Conservation (phyloP, 495 filamentous ascomycete species). For the Chaetomium fimeti region DNA sequence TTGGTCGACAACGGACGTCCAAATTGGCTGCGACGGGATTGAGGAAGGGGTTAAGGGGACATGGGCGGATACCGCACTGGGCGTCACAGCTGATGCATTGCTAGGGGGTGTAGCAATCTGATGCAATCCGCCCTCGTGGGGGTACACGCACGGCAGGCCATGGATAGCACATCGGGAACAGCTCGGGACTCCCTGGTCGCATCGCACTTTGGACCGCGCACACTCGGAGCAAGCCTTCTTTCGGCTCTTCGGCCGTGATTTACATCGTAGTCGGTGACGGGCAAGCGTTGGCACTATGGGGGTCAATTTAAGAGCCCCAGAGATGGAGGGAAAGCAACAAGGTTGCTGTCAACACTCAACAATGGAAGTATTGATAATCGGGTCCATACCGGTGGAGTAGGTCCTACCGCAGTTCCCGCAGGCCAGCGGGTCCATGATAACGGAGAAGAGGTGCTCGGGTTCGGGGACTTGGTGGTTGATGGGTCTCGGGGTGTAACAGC, state of each 20-base stretch:
- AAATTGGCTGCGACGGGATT: background rate
- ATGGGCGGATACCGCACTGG: background rate
- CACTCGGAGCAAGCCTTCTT: conserved; percentile 11
- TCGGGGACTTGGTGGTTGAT: background rate
- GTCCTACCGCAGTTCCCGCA: background rate
- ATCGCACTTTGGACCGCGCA: conserved; percentile 13
- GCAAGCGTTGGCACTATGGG: background rate
- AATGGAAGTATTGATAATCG: too few species aligned
- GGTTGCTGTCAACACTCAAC: too few species aligned
- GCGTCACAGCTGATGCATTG: background rate
- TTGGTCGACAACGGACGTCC: background rate
- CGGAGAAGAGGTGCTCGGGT: too few species aligned
- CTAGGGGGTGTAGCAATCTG: background rate
- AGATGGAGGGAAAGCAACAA: too few species aligned
- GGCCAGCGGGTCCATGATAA: background rate
- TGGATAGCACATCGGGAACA: conserved; percentile 10
- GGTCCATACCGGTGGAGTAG: conserved; percentile 1
- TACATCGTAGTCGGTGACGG: conserved; percentile 6
- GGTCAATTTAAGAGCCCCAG: background rate
- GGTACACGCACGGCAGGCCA: background rate
- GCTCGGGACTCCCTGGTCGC: background rate
- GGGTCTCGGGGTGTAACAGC: background rate
- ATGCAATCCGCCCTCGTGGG: background rate
- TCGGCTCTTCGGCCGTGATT: background rate
- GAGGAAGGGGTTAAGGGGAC: background rate